These are phyloP conservation scores for Trichoderma sp. DNA, from an alignment of 2,329 filamentous ascomycete species.

Conservation along the genomic window DNA sequence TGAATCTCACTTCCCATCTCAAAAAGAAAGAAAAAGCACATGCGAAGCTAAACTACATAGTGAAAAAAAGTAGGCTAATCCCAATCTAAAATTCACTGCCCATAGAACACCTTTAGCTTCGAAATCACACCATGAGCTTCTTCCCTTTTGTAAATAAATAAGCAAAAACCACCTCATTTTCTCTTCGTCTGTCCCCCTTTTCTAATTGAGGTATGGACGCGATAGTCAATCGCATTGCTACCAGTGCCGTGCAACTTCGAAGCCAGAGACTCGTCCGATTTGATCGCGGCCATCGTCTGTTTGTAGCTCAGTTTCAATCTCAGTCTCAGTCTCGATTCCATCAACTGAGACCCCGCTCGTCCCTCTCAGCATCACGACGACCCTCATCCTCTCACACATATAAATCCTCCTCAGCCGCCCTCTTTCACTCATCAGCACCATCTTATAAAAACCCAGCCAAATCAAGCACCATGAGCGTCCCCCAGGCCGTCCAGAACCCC, in stretches of 20 bases:
- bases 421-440: neutral
- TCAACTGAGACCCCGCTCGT: neutral
- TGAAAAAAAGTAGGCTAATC: neutral
- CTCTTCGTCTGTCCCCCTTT: neutral
- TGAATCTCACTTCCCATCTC: neutral
- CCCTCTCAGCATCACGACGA: neutral
- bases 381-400: neutral
- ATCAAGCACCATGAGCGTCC: conserved; percentile 4
- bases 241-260: neutral
- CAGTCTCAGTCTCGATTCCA: neutral
- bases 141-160: neutral
- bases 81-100: neutral
- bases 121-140: neutral
- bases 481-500: conserved; percentile 43
- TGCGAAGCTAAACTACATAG: neutral
- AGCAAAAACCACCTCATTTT: neutral
- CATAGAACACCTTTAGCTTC: neutral
- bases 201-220: conserved; percentile 1
- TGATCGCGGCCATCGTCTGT: neutral
- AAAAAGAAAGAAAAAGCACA: neutral
- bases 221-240: neutral
- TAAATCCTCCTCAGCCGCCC: neutral
- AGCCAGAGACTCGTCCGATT: neutral
- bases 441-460: neutral
- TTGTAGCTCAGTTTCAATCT: neutral